phyloP scores from a whole-genome alignment of 208 protist genomes.

The Vickermania ingenoplastis region DNA sequence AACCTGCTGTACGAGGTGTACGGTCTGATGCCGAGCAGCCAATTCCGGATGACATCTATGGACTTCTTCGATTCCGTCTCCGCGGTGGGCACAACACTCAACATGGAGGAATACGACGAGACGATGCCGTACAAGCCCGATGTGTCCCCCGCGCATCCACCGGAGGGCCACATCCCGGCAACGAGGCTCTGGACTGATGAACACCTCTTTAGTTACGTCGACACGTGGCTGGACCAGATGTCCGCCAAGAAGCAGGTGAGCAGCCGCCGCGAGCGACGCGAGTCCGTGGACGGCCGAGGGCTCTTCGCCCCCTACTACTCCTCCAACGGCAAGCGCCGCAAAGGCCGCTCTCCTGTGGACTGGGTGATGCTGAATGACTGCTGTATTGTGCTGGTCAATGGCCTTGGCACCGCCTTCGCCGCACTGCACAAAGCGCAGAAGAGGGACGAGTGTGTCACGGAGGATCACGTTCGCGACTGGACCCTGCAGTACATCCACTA shows the following conservation, averaged over 20 bases:
- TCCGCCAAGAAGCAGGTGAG: neutral
- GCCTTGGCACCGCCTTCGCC: neutral
- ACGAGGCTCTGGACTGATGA: neutral
- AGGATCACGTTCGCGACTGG: neutral
- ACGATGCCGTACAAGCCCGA: neutral
- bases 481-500: conserved; percentile 3
- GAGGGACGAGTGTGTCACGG: neutral
- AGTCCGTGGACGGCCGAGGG: neutral
- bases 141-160: neutral
- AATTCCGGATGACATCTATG: neutral
- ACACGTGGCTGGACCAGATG: neutral
- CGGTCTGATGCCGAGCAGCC: neutral
- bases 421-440: neutral
- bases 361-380: neutral
- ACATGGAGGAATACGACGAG: neutral
- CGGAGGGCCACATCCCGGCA: neutral
- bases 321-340: neutral
- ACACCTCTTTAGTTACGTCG: neutral
- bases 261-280: neutral
- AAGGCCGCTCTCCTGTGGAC: neutral
- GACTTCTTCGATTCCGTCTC: conserved; percentile 1
- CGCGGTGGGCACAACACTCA: neutral
- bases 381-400: neutral
- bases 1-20: neutral
- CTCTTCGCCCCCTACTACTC: neutral